Evolutionary conservation across 805 yeast species (phyloP), one percentile per base, ranked within the genome.

Genomic region (Starmerella tilneyi): DNA sequence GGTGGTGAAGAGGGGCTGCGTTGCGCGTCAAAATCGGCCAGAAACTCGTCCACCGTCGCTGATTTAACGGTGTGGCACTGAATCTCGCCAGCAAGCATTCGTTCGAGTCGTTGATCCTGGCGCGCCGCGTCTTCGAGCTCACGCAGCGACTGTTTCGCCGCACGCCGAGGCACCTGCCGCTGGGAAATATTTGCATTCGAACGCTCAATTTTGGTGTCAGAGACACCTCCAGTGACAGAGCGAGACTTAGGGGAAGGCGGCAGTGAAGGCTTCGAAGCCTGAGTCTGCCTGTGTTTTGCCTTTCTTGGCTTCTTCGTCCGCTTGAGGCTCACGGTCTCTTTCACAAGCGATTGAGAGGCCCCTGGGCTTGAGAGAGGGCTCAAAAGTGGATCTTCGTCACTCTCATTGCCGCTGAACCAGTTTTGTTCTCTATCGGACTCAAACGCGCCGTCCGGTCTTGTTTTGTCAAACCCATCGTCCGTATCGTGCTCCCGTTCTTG

Each of bases 41-140:
- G 41, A 26, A 52, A 52, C 12, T 42, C 33, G 19, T 36, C 44
- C 8, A 48, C 50, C 9, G 54, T 36, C 15, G 37, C 45, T 8
- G 37, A 19, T 8, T 36, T 41, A 9, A 20, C 45, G 2, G 54
- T 48, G 33, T 42, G 45, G 6, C 43, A 38, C 20, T 44, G 45
- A 13, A 52, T 38, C 13, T 52, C 56, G 12, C 35, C 49, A 4
- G 17, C 49, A 12, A 34, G 31, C 28, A 26, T 35, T 13, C 56
- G 54, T 27, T 48, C 51, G 13, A 47, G 24, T 2, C 41, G 40
- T 36, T 44, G 54, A 20, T 50, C 31, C 30, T 43, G 41, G 24
- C 50, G 50, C 11, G 46, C 47, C 4, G 46, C 42, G n/a, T 36
- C 39, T 22, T 43, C 48, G 11, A 44, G 22, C 16, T 48, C 46